These are phyloP conservation scores for Fusarium verticillioides DNA, from an alignment of 2,329 filamentous ascomycete genomes.

Conservation along the genomic window DNA sequence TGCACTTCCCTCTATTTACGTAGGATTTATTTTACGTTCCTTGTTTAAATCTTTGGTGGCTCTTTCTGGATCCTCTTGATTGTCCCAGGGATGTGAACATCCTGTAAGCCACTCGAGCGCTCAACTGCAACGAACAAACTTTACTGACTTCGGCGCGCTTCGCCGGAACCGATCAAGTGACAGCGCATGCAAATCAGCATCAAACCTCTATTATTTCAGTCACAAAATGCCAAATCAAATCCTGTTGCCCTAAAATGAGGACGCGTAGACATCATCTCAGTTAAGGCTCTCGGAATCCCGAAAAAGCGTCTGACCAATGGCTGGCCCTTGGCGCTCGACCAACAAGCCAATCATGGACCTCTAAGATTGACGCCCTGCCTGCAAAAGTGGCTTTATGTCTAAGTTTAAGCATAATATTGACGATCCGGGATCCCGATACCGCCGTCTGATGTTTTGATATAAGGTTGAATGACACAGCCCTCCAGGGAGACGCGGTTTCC, in stretches of 20 bases:
- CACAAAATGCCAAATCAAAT: not conserved
- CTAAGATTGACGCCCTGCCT: not conserved
- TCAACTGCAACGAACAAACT: not conserved
- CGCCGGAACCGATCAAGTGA: accelerated
- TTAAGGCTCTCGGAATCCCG: not conserved
- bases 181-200: accelerated
- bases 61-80: accelerated
- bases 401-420: not conserved
- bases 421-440: not conserved
- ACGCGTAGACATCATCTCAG: not conserved
- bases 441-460: not conserved
- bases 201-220: accelerated
- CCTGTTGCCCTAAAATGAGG: not conserved
- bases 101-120: accelerated
- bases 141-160: too few species aligned
- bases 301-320: not conserved
- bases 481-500: not conserved
- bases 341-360: not conserved
- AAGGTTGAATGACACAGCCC: not conserved
- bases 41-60: accelerated
- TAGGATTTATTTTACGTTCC: accelerated
- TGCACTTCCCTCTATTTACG: accelerated
- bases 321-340: not conserved
- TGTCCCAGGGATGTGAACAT: not conserved
- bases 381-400: not conserved